Base-by-base conservation (phyloP, 1,284 basidiomycete species). In the Fomitopsis betulina region DNA sequence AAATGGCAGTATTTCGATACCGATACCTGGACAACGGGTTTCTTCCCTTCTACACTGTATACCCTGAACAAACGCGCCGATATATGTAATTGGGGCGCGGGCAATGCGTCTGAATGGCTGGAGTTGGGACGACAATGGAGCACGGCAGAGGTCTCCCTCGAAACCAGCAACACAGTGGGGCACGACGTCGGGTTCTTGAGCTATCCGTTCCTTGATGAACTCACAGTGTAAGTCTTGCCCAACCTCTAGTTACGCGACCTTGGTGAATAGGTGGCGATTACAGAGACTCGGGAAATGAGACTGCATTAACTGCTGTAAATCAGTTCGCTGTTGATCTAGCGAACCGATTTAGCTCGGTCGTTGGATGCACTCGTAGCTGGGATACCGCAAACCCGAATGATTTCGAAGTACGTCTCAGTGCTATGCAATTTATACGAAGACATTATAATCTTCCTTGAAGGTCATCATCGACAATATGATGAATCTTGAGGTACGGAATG, bases 401-500 rank as follows among this genome's bases (percentile, higher is more conserved):
- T 62, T 86, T 87, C 66, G 75, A 77, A 68, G 83, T 80, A 55
- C 45, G 27, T 27, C 4, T 23, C 13, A 42, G 25, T 21, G 13
- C 23, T 42, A 7, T 33, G 38, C 56, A 23, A 53, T 30, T 23
- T 55, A 33, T 30, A 7, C 15, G 25, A 19, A 9, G 12, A 19
- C 42, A 62, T 54, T 47, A 25, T n/a, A 30, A 30, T 30, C 27
- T 30, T 45, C 15, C 9, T 19, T 49, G 21, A 56, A 83, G 80
- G 85, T 88, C 57, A 87, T 88, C 68, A 87, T 87, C 53, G 86
- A 89, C 72, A 88, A 87, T 66, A 87, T 89, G 86, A 87, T 89
- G 84, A 89, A 87, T 64, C 77, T 89, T 21, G 84, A 89, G 66
- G 75, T 76, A 54, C 35, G 64, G 27, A 23, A 19, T 45, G 17